Evolutionary conservation across 2,329 filamentous ascomycete genomes (phyloP).

Genomic region (Colletotrichum sp.): DNA sequence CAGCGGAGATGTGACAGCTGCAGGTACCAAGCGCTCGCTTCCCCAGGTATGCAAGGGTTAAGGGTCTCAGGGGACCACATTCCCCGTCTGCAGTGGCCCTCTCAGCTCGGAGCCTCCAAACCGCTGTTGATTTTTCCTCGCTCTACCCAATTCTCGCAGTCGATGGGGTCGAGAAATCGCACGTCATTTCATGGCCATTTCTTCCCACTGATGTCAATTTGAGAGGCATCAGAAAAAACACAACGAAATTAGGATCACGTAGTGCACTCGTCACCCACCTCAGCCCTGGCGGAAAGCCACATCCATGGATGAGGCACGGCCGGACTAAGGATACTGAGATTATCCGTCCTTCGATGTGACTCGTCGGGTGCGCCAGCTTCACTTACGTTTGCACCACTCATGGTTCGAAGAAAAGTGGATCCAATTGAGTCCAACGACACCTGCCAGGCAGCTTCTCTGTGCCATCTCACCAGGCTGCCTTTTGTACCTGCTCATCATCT

Average conservation of each 20-base stretch:
- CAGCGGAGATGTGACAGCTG: not conserved
- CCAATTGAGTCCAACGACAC: not conserved
- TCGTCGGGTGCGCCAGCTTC: not conserved
- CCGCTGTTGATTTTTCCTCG: not conserved
- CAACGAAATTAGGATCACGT: not conserved
- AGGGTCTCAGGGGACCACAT: not conserved
- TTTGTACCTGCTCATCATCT: not conserved
- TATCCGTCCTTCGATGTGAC: not conserved
- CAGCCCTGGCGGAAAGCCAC: not conserved
- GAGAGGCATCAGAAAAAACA: not conserved
- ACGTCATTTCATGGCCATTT: not conserved
- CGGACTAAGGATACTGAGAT: not conserved
- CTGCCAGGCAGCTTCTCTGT: not conserved
- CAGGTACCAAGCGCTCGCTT: conserved; percentile 15
- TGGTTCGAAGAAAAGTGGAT: not conserved
- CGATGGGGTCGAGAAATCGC: not conserved
- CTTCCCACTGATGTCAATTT: not conserved
- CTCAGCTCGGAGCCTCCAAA: not conserved
- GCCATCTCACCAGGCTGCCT: not conserved
- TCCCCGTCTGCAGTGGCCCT: not conserved
- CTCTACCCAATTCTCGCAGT: not conserved
- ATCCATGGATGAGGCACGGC: not conserved
- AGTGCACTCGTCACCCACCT: not conserved
- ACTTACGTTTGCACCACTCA: not conserved
- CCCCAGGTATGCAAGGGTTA: not conserved